Base-by-base conservation (phyloP, 2,329 filamentous ascomycete genomes). In the Aspergillus neotritici region DNA sequence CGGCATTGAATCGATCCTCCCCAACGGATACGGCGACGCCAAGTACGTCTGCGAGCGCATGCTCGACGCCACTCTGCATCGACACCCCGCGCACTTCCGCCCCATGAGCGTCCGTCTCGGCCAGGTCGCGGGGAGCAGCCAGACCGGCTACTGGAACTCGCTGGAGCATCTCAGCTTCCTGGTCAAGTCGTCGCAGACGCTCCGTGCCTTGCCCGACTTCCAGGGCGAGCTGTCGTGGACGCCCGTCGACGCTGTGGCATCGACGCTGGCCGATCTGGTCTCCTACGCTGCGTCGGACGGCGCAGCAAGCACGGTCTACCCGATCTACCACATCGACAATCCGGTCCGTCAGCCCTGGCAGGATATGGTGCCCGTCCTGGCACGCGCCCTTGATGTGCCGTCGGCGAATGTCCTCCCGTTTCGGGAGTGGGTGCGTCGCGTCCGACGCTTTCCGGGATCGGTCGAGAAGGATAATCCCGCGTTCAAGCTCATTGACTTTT, bases 101-200 rank as follows among this genome's bases (percentile, higher is more conserved):
- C 44, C 69, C 0, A 71, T 68, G 60, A 57, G 53, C 0, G 69
- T 74, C 0, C 67, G 77, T 0, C 58, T 70, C 0, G 77, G 73
- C 0, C 78, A 81, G 55, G 73, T 80, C 30, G 65, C 76, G 1
- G 77, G 78, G 0, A 73, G 69, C 0, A 69, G 51, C 4, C 63
- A 44, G 0, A 77, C 60, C 43, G 77, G 77, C 0, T 72, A 71
- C 52, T 80, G 77, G 78, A 79, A 79, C 48, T 63, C 68, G 0
- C 64, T 67, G 17, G 75, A 79, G 54, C 73, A 79, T 47, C 55
- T 78, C 9, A 48, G 61, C 0, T 75, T 76, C 51, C 42, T 80
- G 14, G 52, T 77, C 44, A 77, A 78, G 54, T 74, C 70, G 0
- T 68, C 71, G 0, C 73, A 78, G 50, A 68, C 68, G 0, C 49